Evolutionary conservation across 768 basidiomycete species (phyloP), one percentile per base, ranked within the genome.

Genomic region (Hygrocybe punicea): DNA sequence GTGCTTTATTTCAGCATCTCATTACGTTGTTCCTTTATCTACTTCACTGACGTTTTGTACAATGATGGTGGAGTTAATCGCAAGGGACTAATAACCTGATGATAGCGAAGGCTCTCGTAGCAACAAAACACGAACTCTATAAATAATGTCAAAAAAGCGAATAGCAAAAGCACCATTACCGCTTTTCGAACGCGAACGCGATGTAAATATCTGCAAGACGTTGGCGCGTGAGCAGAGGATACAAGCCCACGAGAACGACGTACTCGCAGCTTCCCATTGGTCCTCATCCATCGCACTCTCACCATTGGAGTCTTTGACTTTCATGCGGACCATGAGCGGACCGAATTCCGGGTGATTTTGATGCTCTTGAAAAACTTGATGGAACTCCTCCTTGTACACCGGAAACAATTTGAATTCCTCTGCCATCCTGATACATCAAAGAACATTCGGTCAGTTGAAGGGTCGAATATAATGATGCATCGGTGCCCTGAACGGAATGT

Each of bases 201-300:
- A 95, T 82, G 64, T 98, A 98, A 52, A 98, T 86, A 69, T 95
- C 95, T 98, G 21, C 25, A 5, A 57, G 57, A 13, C 29, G 6
- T 33, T 21, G 51, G 19, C 17, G 19, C 36, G 60, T n/a, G 49
- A 59, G 48, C 14, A 29, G 19, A 34, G 13, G 14, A 8, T 58
- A 25, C 9, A 54, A 35, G 21, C 23, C 51, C 50, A 53, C 48
- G 34, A 46, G 36, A 55, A 42, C 10, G 11, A 83, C 93, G 73
- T 72, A 98, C 97, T 98, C n/a, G 93, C 94, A 60, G 96, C 96
- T 66, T 98, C 94, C 92, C 96, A 97, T 72, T 98, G 95, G 63
- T 91, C 88, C 62, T 90, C 89, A 61, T 94, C 85, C 91, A 98
- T 97, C 53, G 90, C 76, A 65, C 91, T 95, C 73, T 89, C 89